Base-by-base conservation (phyloP, 805 yeast genomes). In the Tetrapisispora fleetii region DNA sequence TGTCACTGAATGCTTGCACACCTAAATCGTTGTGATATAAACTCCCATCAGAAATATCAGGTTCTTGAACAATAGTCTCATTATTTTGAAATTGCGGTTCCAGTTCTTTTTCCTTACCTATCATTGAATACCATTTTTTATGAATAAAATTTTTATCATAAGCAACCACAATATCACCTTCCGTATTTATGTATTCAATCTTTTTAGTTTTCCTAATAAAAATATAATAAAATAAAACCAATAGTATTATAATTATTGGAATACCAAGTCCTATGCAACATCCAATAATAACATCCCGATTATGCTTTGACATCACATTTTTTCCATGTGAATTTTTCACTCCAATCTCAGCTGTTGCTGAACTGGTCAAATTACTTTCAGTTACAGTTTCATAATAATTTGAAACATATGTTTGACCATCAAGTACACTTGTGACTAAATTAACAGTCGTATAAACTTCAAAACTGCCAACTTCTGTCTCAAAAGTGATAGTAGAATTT, bases 191-290 rank as follows among this genome's bases (percentile, higher is more conserved):
- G 43, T 60, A 63, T 41, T 60, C 58, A 3, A 60, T 54, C 41
- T 52, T 61, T 40, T 55, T 59, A 11, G 59, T 47, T 52, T 53
- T 53, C n/a, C 58, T 47, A 35, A 58, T 58, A 45, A 51, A 59
- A 17, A 57, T 37, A 44, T 59, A 61, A 33, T 19, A 63, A 13
- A 16, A 53, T 52, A 11, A 46, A 16, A 3, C 50, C 37, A 2
- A 50, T 50, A 6, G 19, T 13, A 40, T n/a, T n/a, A 64, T 42
- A 1, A 80, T 58, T 0, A 75, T 57, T 2, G 89, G 84, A 0
- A 81, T 78, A 46, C 85, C 85, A 16, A 83, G 74, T 51, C 87
- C 87, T 11, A 81, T 83, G 17, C 78, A 81, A 49, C 80, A 79
- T 30, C 88, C 88, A 49, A 81, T 73, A 27, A 81, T 78, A 40